Percentiles rank a stretch among this genome's conserved stretches.
phyloP scores from a whole-genome alignment of 2,329 filamentous ascomycete species.

The Davidsoniella eucalypti region DNA sequence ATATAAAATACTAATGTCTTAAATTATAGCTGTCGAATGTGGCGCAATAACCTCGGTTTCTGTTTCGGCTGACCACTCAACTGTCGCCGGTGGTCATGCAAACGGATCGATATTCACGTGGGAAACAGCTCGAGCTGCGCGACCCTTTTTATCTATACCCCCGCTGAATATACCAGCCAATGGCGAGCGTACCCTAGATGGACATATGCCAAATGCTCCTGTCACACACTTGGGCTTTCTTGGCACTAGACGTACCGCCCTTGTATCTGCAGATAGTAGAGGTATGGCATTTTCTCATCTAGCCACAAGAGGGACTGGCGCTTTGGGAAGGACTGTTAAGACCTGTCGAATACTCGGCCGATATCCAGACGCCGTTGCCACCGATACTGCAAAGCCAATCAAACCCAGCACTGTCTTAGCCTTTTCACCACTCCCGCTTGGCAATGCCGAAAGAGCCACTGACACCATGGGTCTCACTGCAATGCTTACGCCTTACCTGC shows the following conservation, averaged over 20 bases:
- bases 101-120: slow-evolving; percentile 92
- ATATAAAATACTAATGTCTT: neutral
- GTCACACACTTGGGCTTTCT: slow-evolving; percentile 90
- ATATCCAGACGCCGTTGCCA: slow-evolving; percentile 58
- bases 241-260: slow-evolving; percentile 78
- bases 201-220: slow-evolving; percentile 61
- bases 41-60: slow-evolving; percentile 76
- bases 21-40: slow-evolving; percentile 59
- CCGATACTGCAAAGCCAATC: slow-evolving; percentile 41
- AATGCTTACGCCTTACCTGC: slow-evolving; percentile 83
- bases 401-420: slow-evolving; percentile 92
- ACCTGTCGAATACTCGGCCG: slow-evolving; percentile 80
- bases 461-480: slow-evolving; percentile 83
- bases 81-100: slow-evolving; percentile 76
- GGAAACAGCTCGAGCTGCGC: slow-evolving; percentile 69
- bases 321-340: slow-evolving; percentile 71
- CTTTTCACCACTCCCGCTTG: slow-evolving; percentile 76
- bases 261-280: slow-evolving; percentile 84
- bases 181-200: slow-evolving; percentile 43
- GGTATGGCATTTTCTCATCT: slow-evolving; percentile 98
- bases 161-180: slow-evolving; percentile 54
- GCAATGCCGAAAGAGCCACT: slow-evolving; percentile 81
- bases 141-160: slow-evolving; percentile 76
- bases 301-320: slow-evolving; percentile 76
- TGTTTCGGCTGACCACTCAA: slow-evolving; percentile 84